These are phyloP conservation scores for Zygosaccharomyces kombuchaensis DNA, from an alignment of 805 yeast species.

Conservation along the genomic window DNA sequence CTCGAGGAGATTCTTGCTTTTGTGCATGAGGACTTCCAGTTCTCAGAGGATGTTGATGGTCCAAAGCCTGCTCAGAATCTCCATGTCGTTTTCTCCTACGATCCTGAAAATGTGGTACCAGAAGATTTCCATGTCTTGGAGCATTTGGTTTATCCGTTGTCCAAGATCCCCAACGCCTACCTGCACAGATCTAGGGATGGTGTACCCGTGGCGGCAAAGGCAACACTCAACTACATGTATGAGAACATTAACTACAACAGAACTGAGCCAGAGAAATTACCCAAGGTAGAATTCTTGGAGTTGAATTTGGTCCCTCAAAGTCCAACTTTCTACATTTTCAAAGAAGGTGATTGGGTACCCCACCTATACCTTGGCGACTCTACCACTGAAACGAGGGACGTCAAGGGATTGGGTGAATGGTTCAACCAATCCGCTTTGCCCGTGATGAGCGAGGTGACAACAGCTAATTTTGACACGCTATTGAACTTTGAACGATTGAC, in stretches of 20 bases:
- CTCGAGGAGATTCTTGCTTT: slow-evolving; percentile 17
- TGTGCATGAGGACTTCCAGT: slow-evolving; percentile 13
- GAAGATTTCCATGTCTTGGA: slow-evolving; percentile 65
- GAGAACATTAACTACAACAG: slow-evolving; percentile 43
- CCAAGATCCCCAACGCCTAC: slow-evolving; percentile 53
- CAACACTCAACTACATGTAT: slow-evolving; percentile 34
- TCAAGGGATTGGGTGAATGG: slow-evolving; percentile 46
- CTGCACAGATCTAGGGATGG: slow-evolving; percentile 51
- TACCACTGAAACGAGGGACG: slow-evolving; percentile 57
- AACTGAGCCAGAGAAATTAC: slow-evolving; percentile 33
- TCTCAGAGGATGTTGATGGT: slow-evolving; percentile 14
- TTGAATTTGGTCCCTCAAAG: slow-evolving; percentile 52
- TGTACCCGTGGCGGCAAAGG: slow-evolving; percentile 41
- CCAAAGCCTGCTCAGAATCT: slow-evolving; percentile 27
- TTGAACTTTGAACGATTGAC: slow-evolving; percentile 17
- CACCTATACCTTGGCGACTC: slow-evolving; percentile 56
- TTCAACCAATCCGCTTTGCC: slow-evolving; percentile 49
- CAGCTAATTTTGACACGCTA: slow-evolving; percentile 23
- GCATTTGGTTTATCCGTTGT: slow-evolving; percentile 55
- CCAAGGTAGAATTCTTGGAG: slow-evolving; percentile 44
- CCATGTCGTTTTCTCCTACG: slow-evolving; percentile 50
- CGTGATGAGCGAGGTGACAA: slow-evolving; percentile 48
- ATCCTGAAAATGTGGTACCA: slow-evolving; percentile 39
- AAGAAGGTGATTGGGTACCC: slow-evolving; percentile 51
- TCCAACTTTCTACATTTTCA: slow-evolving; percentile 61